phyloP scores from a whole-genome alignment of 75 land plant genomes.

The Ceratopteris richardii region DNA sequence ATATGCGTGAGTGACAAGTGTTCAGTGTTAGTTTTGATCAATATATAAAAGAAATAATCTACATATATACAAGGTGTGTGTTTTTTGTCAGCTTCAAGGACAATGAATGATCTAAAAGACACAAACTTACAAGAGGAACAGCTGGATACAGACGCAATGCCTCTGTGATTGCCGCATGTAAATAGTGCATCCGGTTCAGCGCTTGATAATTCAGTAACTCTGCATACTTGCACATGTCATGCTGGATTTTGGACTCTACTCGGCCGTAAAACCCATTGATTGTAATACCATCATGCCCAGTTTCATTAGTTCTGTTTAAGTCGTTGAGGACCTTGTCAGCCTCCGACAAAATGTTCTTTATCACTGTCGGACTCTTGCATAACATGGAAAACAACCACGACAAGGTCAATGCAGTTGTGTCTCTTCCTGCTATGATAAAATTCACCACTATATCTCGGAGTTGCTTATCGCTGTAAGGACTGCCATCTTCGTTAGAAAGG shows the following conservation, averaged over 20 bases:
- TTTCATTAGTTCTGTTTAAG: neutral
- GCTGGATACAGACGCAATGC: constrained; percentile 80
- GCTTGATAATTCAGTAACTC: constrained; percentile 43
- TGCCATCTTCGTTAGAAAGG: constrained; percentile 43
- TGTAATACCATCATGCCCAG: neutral
- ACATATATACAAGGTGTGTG: too few species aligned
- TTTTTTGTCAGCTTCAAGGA: too few species aligned
- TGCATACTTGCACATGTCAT: constrained; percentile 32
- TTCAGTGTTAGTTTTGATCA: too few species aligned
- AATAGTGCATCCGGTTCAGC: constrained; percentile 40
- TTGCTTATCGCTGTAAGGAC: constrained; percentile 50
- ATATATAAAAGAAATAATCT: too few species aligned
- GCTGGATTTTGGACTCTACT: neutral
- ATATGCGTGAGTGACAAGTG: too few species aligned
- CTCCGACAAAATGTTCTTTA: constrained; percentile 51
- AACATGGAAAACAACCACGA: constrained; percentile 86
- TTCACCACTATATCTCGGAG: constrained; percentile 81
- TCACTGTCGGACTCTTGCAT: constrained; percentile 45
- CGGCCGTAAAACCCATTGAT: neutral
- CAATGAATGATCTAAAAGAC: too few species aligned
- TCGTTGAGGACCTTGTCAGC: constrained; percentile 11
- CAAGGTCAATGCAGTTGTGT: constrained; percentile 79
- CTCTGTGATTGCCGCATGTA: constrained; percentile 72
- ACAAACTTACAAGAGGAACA: constrained; percentile 66
- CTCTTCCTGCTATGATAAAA: constrained; percentile 84